Percentiles rank a stretch among this genome's conserved stretches.
phyloP scores from a whole-genome alignment of 1,139 yeast species.

The Hansenula sp. region DNA sequence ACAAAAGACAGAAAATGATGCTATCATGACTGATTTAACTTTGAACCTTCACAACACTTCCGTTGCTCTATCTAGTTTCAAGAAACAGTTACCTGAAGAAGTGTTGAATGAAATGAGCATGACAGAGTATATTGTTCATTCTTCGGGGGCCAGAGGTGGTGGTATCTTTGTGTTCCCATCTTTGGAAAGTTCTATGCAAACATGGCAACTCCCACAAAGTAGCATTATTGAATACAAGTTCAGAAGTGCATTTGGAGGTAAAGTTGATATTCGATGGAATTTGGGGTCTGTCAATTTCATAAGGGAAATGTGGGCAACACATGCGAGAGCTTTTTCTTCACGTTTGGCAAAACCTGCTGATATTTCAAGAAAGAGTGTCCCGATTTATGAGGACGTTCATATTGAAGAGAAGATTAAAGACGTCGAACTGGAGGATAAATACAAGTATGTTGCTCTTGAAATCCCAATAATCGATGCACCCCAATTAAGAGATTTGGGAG shows the following conservation, averaged over 20 bases:
- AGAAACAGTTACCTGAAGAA: conserved; percentile 42
- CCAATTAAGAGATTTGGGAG: conserved; percentile 84
- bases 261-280: conserved; percentile 91
- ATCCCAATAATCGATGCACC: conserved; percentile 88
- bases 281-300: conserved; percentile 89
- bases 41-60: conserved; percentile 57
- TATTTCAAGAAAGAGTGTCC: conserved; percentile 22
- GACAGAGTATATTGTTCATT: conserved; percentile 50
- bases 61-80: conserved; percentile 60
- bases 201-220: conserved; percentile 50
- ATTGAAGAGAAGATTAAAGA: conserved; percentile 59
- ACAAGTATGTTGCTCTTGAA: conserved; percentile 57
- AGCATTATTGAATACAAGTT: conserved; percentile 59
- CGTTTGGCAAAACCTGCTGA: conserved; percentile 36
- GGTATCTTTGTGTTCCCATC: conserved; percentile 77
- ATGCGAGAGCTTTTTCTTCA: conserved; percentile 52
- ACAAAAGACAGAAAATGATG: conserved; percentile 46
- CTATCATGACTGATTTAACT: conserved; percentile 39
- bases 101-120: conserved; percentile 43
- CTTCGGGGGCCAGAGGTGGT: conserved; percentile 71
- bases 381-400: conserved; percentile 29
- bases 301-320: conserved; percentile 86
- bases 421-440: conserved; percentile 59
- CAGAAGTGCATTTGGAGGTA: conserved; percentile 76
- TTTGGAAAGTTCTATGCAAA: conserved; percentile 69